These are phyloP conservation scores for Eragrostis nindensis DNA, from an alignment of 176 grass and related monocot species.

Conservation along the genomic window DNA sequence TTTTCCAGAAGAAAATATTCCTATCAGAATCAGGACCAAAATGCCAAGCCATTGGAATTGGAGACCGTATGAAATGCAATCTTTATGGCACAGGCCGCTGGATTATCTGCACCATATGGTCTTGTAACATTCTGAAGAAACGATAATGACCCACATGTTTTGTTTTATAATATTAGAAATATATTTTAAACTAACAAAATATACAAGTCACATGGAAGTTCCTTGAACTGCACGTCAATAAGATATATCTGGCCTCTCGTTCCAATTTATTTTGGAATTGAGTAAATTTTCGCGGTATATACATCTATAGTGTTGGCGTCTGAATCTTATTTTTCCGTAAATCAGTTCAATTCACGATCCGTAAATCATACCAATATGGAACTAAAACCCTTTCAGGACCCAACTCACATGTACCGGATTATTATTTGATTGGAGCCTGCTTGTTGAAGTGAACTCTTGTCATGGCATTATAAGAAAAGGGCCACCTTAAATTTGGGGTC, in stretches of 20 bases:
- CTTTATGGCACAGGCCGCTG: neutral
- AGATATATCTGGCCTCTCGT: constrained; percentile 2
- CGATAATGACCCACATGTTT: neutral
- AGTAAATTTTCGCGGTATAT: constrained; percentile 9
- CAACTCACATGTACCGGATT: constrained; percentile 17
- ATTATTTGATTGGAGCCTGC: constrained; percentile 10
- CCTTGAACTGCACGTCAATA: neutral
- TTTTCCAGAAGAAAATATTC: neutral
- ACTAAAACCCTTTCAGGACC: constrained; percentile 9
- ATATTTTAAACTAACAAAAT: too few relatives aligned
- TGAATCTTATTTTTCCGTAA: constrained; percentile 38
- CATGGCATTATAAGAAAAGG: neutral
- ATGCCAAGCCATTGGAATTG: neutral
- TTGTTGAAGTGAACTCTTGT: constrained; percentile 14
- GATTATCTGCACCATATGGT: neutral
- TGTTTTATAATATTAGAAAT: too few relatives aligned
- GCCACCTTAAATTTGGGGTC: neutral
- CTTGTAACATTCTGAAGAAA: neutral
- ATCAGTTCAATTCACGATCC: constrained; percentile 9
- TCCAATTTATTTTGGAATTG: constrained; percentile 3
- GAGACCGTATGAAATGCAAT: neutral
- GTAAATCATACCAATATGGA: constrained; percentile 22
- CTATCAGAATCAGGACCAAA: neutral
- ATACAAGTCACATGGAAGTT: too few relatives aligned
- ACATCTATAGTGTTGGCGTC: constrained; percentile 10